phyloP scores from a whole-genome alignment of 371 early-diverging fungal species.

The Haplosporangium sp. region DNA sequence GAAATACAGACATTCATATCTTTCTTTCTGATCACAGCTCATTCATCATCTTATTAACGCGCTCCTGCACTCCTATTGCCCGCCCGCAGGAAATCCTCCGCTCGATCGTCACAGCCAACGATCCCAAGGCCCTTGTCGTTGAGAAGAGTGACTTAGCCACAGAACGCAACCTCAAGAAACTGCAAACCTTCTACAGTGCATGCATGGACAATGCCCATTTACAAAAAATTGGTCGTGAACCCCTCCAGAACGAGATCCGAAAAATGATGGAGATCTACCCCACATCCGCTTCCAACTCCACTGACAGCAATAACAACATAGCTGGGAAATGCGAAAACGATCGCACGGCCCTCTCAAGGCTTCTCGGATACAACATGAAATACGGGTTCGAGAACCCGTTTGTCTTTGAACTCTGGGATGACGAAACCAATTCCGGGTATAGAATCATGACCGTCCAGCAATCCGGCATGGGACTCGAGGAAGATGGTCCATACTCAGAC shows the following conservation, averaged over 20 bases:
- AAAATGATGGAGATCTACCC: constrained; percentile 25
- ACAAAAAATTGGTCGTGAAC: constrained; percentile 12
- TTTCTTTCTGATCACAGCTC: not conserved
- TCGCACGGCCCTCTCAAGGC: constrained; percentile 17
- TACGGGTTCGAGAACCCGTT: constrained; percentile 32
- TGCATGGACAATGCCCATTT: constrained; percentile 31
- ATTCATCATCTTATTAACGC: too few species aligned
- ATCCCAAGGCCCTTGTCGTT: constrained; percentile 10
- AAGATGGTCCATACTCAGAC: constrained; percentile 14
- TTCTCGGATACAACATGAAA: constrained; percentile 33
- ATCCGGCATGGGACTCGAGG: constrained; percentile 24
- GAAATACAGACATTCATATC: not conserved
- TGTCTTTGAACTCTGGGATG: constrained; percentile 29
- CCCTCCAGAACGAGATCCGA: constrained; percentile 25
- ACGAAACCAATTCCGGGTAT: constrained; percentile 21
- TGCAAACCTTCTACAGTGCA: constrained; percentile 33
- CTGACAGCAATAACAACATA: constrained; percentile 1
- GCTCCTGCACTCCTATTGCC: not conserved
- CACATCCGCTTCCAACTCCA: too few species aligned
- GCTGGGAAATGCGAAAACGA: not conserved
- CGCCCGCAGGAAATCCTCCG: constrained; percentile 14
- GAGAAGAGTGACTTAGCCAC: constrained; percentile 12
- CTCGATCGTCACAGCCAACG: constrained; percentile 15
- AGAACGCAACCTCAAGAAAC: constrained; percentile 23
- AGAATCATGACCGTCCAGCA: constrained; percentile 29